Evolutionary conservation across 2,329 filamentous ascomycete genomes (phyloP).

Genomic region (Didymella exigua): DNA sequence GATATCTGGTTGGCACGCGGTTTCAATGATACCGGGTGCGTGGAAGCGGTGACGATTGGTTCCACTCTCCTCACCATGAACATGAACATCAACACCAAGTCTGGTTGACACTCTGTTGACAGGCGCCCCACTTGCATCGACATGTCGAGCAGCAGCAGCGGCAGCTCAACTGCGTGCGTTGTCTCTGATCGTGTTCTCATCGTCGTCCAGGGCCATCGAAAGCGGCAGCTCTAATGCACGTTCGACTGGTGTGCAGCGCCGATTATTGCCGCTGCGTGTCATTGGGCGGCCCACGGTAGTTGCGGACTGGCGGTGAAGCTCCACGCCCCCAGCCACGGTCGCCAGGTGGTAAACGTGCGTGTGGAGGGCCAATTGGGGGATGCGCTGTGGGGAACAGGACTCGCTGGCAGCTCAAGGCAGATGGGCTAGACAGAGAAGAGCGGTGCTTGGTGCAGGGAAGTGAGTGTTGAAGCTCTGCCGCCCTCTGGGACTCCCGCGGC

Average conservation of each 20-base stretch:
- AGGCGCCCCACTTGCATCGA: conserved; percentile 15
- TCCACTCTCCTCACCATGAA: not conserved
- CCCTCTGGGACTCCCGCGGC: conserved; percentile 16
- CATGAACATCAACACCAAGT: not conserved
- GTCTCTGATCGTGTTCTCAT: conserved; percentile 25
- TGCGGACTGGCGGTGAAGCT: conserved; percentile 39
- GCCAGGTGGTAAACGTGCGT: conserved; percentile 4
- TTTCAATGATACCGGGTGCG: not conserved
- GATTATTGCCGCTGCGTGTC: conserved; percentile 27
- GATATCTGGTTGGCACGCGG: conserved; percentile 4
- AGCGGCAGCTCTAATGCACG: conserved; percentile 27
- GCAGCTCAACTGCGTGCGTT: conserved; percentile 32
- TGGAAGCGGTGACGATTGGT: not conserved
- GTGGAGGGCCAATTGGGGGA: conserved; percentile 15
- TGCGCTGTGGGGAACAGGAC: conserved; percentile 3
- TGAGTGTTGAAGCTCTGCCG: conserved; percentile 1
- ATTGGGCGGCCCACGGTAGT: conserved; percentile 20
- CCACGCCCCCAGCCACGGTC: conserved; percentile 16
- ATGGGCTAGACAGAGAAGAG: conserved; percentile 28
- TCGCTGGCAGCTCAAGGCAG: conserved; percentile 23
- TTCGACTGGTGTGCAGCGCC: conserved; percentile 24
- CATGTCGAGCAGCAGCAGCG: conserved; percentile 16
- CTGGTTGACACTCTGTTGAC: conserved; percentile 13
- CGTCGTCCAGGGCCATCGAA: conserved; percentile 9
- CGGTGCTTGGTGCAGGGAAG: conserved; percentile 19